A percentile compares a stretch with the other conserved stretches of the same genome.
phyloP scores from a whole-genome alignment of 345 rosid species.

The Populus deltoides region DNA sequence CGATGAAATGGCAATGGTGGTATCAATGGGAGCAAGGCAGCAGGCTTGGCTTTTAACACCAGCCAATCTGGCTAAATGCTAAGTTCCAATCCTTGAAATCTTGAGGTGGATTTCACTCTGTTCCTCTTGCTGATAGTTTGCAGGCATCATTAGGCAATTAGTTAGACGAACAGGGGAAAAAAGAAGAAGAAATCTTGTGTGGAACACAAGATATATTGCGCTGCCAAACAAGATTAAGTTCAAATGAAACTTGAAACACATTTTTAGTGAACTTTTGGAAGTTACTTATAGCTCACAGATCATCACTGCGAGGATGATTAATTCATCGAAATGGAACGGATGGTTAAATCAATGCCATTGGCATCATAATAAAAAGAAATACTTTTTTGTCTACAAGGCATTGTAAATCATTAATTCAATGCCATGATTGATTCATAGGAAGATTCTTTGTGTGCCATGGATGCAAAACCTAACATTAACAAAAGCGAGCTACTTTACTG shows the following conservation, averaged over 20 bases:
- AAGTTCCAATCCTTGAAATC: background rate
- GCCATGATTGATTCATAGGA: constrained; percentile 4
- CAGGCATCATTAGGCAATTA: background rate
- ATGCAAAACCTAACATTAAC: constrained; percentile 11
- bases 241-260: no score
- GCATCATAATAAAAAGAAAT: background rate
- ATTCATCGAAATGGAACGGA: background rate
- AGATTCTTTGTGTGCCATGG: background rate
- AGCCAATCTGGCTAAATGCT: background rate
- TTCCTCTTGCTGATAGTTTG: background rate
- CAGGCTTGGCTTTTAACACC: background rate
- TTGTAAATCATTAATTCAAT: background rate
- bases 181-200: background rate
- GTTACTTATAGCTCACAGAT: background rate
- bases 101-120: background rate
- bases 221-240: no score
- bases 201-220: no score
- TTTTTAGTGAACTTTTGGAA: background rate
- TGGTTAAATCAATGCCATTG: background rate
- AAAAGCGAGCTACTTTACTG: constrained; percentile 15
- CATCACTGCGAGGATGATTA: background rate
- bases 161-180: no score
- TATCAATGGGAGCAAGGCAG: background rate
- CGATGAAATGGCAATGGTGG: background rate
- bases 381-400: background rate